Evolutionary conservation across 176 grass and related monocot species (phyloP).

Genomic region (Guadua angustifolia): DNA sequence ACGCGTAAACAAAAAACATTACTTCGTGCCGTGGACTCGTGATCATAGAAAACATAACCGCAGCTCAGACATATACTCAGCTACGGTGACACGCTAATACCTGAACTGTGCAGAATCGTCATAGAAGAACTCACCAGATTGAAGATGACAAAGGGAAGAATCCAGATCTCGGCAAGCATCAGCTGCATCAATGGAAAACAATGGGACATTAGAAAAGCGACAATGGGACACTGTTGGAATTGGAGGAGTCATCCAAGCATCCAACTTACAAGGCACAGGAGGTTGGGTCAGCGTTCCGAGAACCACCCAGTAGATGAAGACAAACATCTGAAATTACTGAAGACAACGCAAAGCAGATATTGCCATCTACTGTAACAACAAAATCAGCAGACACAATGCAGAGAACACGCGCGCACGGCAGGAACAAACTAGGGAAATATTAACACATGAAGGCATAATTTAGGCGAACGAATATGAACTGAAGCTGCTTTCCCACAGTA

Average conservation of each 20-base stretch:
- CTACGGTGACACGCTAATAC: not conserved
- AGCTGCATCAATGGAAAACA: not conserved
- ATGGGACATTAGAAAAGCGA: not conserved
- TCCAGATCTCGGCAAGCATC: not conserved
- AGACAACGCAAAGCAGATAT: not conserved
- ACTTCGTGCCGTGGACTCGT: not conserved
- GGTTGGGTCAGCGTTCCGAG: not conserved
- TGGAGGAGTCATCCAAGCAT: not conserved
- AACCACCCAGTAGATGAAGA: too few relatives aligned
- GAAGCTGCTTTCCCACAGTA: constrained; percentile 34
- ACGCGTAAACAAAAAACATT: not conserved
- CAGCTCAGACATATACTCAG: not conserved
- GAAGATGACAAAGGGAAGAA: not conserved
- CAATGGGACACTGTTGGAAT: not conserved
- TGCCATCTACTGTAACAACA: not conserved
- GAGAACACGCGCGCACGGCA: too few relatives aligned
- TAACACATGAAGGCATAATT: not conserved
- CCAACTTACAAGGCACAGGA: too few relatives aligned
- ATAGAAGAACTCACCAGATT: not conserved
- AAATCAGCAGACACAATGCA: not conserved
- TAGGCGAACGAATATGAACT: constrained; percentile 27
- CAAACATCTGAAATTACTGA: not conserved
- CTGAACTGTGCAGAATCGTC: not conserved
- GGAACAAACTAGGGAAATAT: not conserved
- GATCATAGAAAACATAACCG: not conserved